Percentiles rank a stretch among this genome's conserved stretches.
Conservation (phyloP, 2,329 filamentous ascomycete genomes). For the Fusarium drepaniforme region DNA sequence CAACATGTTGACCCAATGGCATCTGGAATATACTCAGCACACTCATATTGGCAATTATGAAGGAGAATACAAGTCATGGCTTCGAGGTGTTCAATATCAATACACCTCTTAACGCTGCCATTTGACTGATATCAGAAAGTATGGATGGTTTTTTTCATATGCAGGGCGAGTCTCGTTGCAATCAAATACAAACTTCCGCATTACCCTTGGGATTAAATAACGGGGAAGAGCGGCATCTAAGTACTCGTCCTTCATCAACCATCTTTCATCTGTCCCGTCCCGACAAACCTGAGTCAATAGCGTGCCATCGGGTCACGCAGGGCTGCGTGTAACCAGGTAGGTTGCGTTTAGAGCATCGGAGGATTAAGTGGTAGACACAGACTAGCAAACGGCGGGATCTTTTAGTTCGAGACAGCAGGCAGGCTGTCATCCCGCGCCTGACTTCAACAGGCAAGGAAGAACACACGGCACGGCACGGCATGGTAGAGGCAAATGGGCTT, state of each 20-base stretch:
- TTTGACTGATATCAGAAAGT: neutral
- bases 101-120: neutral
- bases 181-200: neutral
- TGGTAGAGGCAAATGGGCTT: neutral
- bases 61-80: neutral
- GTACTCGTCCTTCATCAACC: neutral
- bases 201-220: neutral
- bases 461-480: neutral
- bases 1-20: neutral
- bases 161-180: neutral
- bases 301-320: neutral
- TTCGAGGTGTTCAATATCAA: neutral
- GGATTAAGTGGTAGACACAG: constrained; percentile 9
- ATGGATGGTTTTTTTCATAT: neutral
- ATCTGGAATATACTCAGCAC: neutral
- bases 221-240: neutral
- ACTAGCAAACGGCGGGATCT: constrained; percentile 2
- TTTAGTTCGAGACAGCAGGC: constrained; percentile 18
- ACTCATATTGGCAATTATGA: neutral
- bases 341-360: constrained; percentile 9
- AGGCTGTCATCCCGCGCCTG: neutral
- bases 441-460: neutral
- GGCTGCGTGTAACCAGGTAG: constrained; percentile 19
- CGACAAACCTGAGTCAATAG: neutral
- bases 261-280: neutral